Evolutionary conservation across 768 basidiomycete species (phyloP).

Genomic region (Suillus tomentosus): DNA sequence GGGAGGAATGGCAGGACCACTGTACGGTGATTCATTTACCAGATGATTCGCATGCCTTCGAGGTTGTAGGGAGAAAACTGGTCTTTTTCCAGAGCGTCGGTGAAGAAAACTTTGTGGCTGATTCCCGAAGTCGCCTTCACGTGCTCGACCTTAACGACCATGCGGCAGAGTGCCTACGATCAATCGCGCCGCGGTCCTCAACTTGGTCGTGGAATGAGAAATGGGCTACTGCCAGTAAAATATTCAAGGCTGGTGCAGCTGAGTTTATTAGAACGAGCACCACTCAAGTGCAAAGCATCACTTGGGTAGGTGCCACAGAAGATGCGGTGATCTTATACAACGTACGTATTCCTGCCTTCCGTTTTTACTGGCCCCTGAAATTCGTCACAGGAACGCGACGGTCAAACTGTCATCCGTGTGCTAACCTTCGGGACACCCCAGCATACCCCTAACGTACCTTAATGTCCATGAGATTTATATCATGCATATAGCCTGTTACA

Average conservation of each 20-base stretch:
- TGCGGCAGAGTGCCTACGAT: constrained; percentile 27
- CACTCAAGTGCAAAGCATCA: constrained; percentile 46
- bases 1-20: constrained; percentile 54
- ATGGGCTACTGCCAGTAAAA: constrained; percentile 29
- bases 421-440: constrained; percentile 29
- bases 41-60: constrained; percentile 28
- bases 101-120: constrained; percentile 14
- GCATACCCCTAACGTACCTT: no score
- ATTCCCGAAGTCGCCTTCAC: constrained; percentile 29
- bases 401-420: constrained; percentile 35
- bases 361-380: constrained; percentile 8
- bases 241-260: constrained; percentile 28
- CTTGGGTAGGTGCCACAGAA: constrained; percentile 57
- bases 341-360: constrained; percentile 37
- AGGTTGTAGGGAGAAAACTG: constrained; percentile 32
- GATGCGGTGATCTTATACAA: constrained; percentile 61
- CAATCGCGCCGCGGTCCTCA: constrained; percentile 27
- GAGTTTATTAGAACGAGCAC: constrained; percentile 39
- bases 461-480: neutral
- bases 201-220: constrained; percentile 35
- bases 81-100: constrained; percentile 33
- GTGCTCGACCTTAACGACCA: constrained; percentile 33
- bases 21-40: constrained; percentile 37
- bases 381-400: constrained; percentile 31
- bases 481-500: neutral